phyloP scores from a whole-genome alignment of 1,284 basidiomycete species.

The Cryptococcus maquisensis region DNA sequence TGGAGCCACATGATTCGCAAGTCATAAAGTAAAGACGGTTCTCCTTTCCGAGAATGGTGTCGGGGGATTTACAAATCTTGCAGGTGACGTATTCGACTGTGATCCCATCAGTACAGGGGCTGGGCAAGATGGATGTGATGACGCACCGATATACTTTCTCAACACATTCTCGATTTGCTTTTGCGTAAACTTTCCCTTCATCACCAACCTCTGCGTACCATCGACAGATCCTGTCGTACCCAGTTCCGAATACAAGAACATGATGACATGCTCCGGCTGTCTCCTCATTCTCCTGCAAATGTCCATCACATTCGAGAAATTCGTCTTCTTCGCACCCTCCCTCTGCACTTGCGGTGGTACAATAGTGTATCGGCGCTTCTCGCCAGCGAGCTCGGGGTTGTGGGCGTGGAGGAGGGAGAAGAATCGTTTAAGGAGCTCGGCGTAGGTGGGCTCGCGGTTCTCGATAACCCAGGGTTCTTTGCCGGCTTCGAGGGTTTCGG shows the following conservation, averaged over 20 bases:
- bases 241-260: slow-evolving; percentile 96
- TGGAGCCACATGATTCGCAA: slow-evolving; percentile 88
- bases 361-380: slow-evolving; percentile 93
- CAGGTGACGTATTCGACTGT: slow-evolving; percentile 98
- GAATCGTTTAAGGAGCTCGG: slow-evolving; percentile 91
- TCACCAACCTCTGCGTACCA: slow-evolving; percentile 85
- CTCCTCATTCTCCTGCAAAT: slow-evolving; percentile 99
- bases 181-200: slow-evolving; percentile 96
- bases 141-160: slow-evolving; percentile 87
- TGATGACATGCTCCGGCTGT: slow-evolving; percentile 98
- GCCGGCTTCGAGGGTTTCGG: slow-evolving; percentile 49
- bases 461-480: slow-evolving; percentile 75
- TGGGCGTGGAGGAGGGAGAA: slow-evolving; percentile 87
- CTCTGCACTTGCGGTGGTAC: slow-evolving; percentile 92
- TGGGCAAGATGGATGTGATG: neutral
- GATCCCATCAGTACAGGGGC: neutral
- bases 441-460: slow-evolving; percentile 91
- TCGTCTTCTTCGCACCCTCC: slow-evolving; percentile 93
- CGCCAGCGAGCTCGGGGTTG: slow-evolving; percentile 84
- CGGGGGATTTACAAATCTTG: slow-evolving; percentile 98
- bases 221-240: slow-evolving; percentile 96
- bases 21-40: slow-evolving; percentile 99
- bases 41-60: slow-evolving; percentile 93
- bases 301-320: slow-evolving; percentile 92
- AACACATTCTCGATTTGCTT: slow-evolving; percentile 99